Base-by-base conservation (phyloP, 805 yeast species). In the Ogataea trehaloabstinens region DNA sequence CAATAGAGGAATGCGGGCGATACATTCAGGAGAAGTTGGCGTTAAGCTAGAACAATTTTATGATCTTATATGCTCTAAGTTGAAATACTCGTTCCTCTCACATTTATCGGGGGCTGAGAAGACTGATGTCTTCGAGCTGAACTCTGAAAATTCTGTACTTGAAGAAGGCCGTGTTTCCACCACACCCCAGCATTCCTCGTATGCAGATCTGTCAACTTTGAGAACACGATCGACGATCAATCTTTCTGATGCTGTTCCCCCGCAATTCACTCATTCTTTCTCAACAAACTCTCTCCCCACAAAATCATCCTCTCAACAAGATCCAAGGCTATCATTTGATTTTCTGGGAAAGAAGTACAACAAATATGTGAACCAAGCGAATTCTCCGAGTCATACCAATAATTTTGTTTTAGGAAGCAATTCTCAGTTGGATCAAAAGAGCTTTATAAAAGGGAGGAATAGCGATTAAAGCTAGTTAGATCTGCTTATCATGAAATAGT, bases 191-290 rank as follows among this genome's bases (percentile, higher is more conserved):
- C 34, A 35, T 4, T 19, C 31, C 13, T 12, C 36, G 17, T 24
- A 33, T 21, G 16, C 21, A 8, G 31, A 41, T 29, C 19, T 29
- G 10, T 30, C 32, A 13, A 53, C 49, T 3, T 39, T 61, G 16
- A 42, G 66, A 25, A 61, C 65, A 4, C 44, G 66, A 30, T 58
- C 64, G 5, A 57, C 61, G 1, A 29, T 52, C 37, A 58, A 52
- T 29, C 43, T 58, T 24, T 53, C 51, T 6, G 62, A 56, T 4
- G 24, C 44, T 3, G 30, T 18, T 10, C 22, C 28, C 13, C 46
- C 49, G 2, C 22, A 31, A 17, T 32, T 48, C 17, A 18, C 40
- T 5, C 44, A 46, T 10, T 43, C 52, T 3, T 25, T 35, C 17
- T 48, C 52, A 1, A 35, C 46, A 13, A 45, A 38, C 34, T 40